These are phyloP conservation scores for Kwoniella pini DNA, from an alignment of 768 basidiomycete genomes.

Conservation along the genomic window DNA sequence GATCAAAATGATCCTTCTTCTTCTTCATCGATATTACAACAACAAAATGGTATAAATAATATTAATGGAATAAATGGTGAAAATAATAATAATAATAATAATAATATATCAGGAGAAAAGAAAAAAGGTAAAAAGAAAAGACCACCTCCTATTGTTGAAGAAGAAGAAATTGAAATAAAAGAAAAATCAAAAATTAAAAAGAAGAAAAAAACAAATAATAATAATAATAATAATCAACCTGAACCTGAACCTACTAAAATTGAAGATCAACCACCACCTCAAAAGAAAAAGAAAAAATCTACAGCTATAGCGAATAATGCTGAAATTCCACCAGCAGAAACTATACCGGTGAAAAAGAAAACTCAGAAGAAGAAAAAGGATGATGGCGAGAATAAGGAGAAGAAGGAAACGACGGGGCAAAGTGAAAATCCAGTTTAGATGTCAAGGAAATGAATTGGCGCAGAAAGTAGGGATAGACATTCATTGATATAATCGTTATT, in stretches of 20 bases:
- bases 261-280: constrained; percentile 2
- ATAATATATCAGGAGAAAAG: constrained; percentile 21
- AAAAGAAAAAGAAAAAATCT: constrained; percentile 30
- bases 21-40: no score
- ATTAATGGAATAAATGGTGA: background rate
- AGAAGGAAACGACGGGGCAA: constrained; percentile 4
- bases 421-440: background rate
- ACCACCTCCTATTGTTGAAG: constrained; percentile 4
- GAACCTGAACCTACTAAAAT: constrained; percentile 2
- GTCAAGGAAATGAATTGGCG: no score
- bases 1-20: background rate
- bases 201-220: constrained; percentile 26
- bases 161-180: constrained; percentile 22
- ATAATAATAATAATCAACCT: background rate
- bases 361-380: constrained; percentile 13
- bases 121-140: constrained; percentile 44
- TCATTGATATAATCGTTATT: background rate
- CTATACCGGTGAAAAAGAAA: constrained; percentile 19
- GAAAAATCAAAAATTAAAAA: constrained; percentile 43
- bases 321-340: no score
- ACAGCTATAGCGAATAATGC: background rate
- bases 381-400: constrained; percentile 1
- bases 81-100: background rate
- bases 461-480: no score
- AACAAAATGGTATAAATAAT: background rate